Evolutionary conservation across 2,329 filamentous ascomycete species (phyloP), one percentile per base, ranked within the genome.

Genomic region (Diaporthe sp.): DNA sequence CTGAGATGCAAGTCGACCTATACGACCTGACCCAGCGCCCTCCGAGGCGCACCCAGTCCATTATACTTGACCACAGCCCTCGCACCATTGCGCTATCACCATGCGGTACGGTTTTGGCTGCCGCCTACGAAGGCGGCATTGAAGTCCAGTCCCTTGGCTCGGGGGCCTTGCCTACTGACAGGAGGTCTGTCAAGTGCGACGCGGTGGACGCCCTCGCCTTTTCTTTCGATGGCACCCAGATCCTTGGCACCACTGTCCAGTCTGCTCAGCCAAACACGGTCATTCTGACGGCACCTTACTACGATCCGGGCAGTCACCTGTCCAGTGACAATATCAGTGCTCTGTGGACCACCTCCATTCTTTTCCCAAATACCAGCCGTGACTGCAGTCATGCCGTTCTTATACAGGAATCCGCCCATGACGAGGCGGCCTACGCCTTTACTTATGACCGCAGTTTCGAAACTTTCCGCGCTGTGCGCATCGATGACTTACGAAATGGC

Each of bases 51-150:
- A 90, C 90, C n/a, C 92, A 93, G 79, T 93, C 93, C 42, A 88
- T 98, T 73, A 89, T 93, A 59, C 87, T 98, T 75, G 94, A 96
- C 79, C 92, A 97, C 81, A 90, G 91, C 72, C 94, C 95, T 12
- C 91, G 92, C 71, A 92, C 94, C 19, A 93, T 98, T 77, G 92
- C 94, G 22, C 85, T 98, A 39, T 96, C 95, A 0, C 94, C 95
- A 1, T 94, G 93, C 76, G 94, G 94, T 32, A 92, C 92, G 56
- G 94, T 98, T 19, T 84, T 98, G 59, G 95, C 95, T 32, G 93
- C 94, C 22, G 95, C 95, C 10, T 97, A 96, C 82, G 92, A 95
- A 79, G 94, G 94, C 72, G 94, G 94, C n/a, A 96, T 98, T 76
- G 95, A 98, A 82, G 94, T 98, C 0, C 92, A 94, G 37, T 94